Base-by-base conservation (phyloP, 2,329 filamentous ascomycete genomes). In the Claviceps sp. region DNA sequence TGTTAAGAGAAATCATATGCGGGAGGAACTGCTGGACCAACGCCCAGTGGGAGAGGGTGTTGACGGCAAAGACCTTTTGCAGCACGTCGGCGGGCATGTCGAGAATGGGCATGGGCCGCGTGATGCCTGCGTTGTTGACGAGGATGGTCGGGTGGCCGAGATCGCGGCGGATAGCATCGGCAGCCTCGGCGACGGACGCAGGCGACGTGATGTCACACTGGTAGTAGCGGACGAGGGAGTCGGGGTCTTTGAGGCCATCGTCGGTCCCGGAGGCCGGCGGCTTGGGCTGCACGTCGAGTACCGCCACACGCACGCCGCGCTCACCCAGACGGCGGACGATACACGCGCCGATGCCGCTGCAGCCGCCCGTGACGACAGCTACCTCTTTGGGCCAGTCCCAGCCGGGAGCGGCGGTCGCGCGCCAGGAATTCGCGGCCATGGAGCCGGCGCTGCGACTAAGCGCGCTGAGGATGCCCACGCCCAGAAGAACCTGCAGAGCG, bases 61-160 rank as follows among this genome's bases (percentile, higher is more conserved):
- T 89, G 57, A 88, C 80, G 50, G 79, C 78, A 62, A 87, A 85
- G 48, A 82, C 83, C 55, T 78, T 77, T 18, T 75, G 75, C 51
- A 84, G 71, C 55, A 79, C 75, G 11, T 69, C 70, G 54, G 81
- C 75, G 0, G 74, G 71, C 44, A 72, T 67, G 24, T 75, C 70
- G 48, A 87, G 73, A 57, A 89, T 76, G 11, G 73, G 72, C 54
- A 75, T 75, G 45, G 79, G 79, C 47, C 72, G 72, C 9, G 74
- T 76, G 46, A 84, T 73, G 54, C 82, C 83, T 5, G 83, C 83
- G 60, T 86, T 87, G 69, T 86, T 85, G 69, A 86, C 81, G 2
- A 88, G 72, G 52, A 88, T 72, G 0, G 83, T 84, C 0, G 84
- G 84, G 48, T 77, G 62, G 22, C 83, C 84, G 36, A 85, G 67